These are phyloP conservation scores for Metschnikowia reukaufii DNA, from an alignment of 805 yeast genomes.

Conservation along the genomic window DNA sequence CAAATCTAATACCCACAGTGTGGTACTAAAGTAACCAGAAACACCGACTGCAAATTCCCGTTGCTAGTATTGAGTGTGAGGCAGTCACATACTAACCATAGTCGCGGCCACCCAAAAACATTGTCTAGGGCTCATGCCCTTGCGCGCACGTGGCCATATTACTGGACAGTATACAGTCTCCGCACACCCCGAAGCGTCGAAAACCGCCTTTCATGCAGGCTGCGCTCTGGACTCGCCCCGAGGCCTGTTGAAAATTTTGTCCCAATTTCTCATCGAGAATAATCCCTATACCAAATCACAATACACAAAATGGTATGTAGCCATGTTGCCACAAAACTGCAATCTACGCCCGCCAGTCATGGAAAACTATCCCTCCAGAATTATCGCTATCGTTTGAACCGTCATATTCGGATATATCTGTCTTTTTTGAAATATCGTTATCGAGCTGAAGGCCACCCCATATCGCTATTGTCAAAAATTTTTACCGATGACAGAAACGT, in stretches of 20 bases:
- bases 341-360: not conserved
- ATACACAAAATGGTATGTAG: slow-evolving; percentile 25
- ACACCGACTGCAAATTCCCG: not conserved
- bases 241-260: slow-evolving; percentile 21
- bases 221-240: slow-evolving; percentile 6
- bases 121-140: slow-evolving; percentile 19
- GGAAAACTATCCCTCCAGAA: not conserved
- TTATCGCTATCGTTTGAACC: not conserved
- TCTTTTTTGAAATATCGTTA: not conserved
- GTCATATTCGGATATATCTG: not conserved
- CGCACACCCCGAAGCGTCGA: not conserved
- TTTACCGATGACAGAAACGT: too few relatives aligned
- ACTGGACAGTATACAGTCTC: not conserved
- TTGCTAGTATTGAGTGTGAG: too few relatives aligned
- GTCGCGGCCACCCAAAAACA: not conserved
- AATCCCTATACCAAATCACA: slow-evolving; percentile 15
- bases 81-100: not conserved
- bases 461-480: too few relatives aligned
- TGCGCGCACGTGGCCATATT: slow-evolving; percentile 4
- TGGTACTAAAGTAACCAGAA: too few relatives aligned
- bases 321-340: not conserved
- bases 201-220: slow-evolving; percentile 8
- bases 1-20: too few relatives aligned
- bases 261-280: slow-evolving; percentile 13
- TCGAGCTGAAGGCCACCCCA: too few relatives aligned